A percentile compares a stretch with the other conserved stretches of the same genome.
Evolutionary conservation across 371 early-diverging fungal species (phyloP).

Genomic region (Zopfochytrium polystomum): DNA sequence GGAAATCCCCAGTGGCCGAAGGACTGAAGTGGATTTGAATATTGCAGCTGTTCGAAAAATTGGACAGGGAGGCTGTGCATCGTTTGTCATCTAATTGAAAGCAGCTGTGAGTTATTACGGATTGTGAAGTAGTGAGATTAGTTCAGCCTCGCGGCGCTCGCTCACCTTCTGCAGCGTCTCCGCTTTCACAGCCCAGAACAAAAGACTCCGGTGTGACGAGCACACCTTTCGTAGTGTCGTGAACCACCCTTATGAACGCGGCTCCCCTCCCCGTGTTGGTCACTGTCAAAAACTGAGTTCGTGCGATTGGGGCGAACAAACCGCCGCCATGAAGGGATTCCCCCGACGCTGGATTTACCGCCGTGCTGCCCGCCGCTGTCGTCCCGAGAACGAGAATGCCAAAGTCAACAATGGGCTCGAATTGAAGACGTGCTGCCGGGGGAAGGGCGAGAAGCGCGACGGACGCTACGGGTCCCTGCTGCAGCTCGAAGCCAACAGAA

Average conservation of each 20-base stretch:
- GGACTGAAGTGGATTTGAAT: no score
- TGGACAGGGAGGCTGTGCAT: no score
- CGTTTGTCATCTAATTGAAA: no score
- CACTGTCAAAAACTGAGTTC: no score
- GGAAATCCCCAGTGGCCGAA: no score
- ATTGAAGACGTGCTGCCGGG: slow-evolving; percentile 25
- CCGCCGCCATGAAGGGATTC: no score
- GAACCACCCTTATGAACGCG: slow-evolving; percentile 8
- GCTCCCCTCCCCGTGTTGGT: slow-evolving; percentile 11
- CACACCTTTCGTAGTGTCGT: slow-evolving; percentile 6
- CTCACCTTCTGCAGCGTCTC: neutral
- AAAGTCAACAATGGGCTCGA: slow-evolving; percentile 33
- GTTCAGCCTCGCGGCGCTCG: no score
- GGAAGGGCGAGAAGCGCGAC: slow-evolving; percentile 29
- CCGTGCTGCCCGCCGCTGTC: neutral
- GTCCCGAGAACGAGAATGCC: slow-evolving; percentile 22
- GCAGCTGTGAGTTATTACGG: no score
- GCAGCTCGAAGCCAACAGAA: slow-evolving; percentile 2
- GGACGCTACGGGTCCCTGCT: neutral
- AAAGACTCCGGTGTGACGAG: slow-evolving; percentile 14
- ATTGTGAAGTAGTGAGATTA: no score
- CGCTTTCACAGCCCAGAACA: slow-evolving; percentile 7
- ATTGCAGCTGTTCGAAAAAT: no score
- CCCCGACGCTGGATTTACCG: slow-evolving; percentile 4
- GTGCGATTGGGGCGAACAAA: no score